Evolutionary conservation across 2,329 filamentous ascomycete species (phyloP).

Genomic region (Dactylellina parvicollis): DNA sequence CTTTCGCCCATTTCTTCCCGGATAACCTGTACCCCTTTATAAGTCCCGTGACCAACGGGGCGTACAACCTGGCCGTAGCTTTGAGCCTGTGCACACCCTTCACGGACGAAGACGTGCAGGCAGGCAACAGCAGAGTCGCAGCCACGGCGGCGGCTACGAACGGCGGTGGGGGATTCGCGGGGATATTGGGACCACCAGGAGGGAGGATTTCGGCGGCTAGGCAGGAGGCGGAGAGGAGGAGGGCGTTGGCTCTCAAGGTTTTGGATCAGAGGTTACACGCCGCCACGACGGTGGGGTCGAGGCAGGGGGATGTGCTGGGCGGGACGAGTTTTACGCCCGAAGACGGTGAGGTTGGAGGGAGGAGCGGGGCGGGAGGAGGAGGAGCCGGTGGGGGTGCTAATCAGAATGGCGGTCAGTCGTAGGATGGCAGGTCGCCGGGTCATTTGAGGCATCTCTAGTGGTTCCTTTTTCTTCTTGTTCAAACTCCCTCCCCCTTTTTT

Average conservation of each 20-base stretch:
- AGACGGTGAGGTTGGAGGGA: constrained; percentile 24
- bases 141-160: constrained; percentile 63
- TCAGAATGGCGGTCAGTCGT: constrained; percentile 9
- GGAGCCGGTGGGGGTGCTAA: not conserved
- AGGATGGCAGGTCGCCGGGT: constrained; percentile 17
- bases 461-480: not conserved
- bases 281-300: constrained; percentile 70
- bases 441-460: constrained; percentile 32
- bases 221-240: constrained; percentile 88
- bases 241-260: constrained; percentile 88
- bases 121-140: constrained; percentile 75
- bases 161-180: constrained; percentile 56
- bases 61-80: constrained; percentile 79
- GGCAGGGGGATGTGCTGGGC: constrained; percentile 48
- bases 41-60: constrained; percentile 74
- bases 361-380: not conserved
- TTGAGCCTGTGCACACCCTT: constrained; percentile 86
- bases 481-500: not conserved
- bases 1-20: constrained; percentile 95
- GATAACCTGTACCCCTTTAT: constrained; percentile 81
- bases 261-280: constrained; percentile 90
- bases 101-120: constrained; percentile 79
- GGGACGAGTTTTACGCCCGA: constrained; percentile 55
- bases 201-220: constrained; percentile 66
- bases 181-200: constrained; percentile 60